Base-by-base conservation (phyloP, 495 filamentous ascomycete genomes). In the Hamigera avellanea region DNA sequence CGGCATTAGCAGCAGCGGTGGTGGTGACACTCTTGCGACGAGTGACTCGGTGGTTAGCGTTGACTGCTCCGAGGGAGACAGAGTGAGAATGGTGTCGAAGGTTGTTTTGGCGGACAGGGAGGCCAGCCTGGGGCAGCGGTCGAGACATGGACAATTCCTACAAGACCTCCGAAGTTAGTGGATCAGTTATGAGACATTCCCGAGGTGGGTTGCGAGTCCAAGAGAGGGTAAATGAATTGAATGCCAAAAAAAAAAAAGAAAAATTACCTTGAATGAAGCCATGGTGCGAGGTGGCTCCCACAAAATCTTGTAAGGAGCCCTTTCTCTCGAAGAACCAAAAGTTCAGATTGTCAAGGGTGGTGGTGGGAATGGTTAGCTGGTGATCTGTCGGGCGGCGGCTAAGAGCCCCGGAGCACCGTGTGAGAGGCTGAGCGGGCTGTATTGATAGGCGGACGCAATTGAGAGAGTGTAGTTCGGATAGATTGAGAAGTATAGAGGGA, bases 1-100 rank as follows among this genome's bases (percentile, higher is more conserved):
- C 81, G 12, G 80, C 76, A 59, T 84, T 91, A 52, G 76, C 72
- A 19, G 73, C 71, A 18, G 78, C 75, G 21, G 73, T 79, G 35
- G 83, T 85, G 44, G 87, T 78, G 61, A 78, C 86, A 61, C 88
- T 95, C 75, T 96, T 98, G 39, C 91, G 74, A 43, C 91, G 84
- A 41, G 83, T 87, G 42, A 98, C 76, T 36, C 91, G 84, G 57
- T 94, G 80, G 54, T 72, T 75, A 48, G 78, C 55, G 61, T 86
- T 89, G 61, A 86, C 70, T 26, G 85, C 76, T 48, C 84, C 80
- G 42, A 84, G 62, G 28, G 86, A 84, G 36, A 85, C 66, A 12
- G 83, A 89, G 54, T 93, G 81, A 13, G 86, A 82, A 59, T 88
- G 86, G 46, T 78, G 75, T 42, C 87, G 82, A 33, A 72, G 75